phyloP scores from a whole-genome alignment of 2,329 filamentous ascomycete species.

The Didymella sp. region DNA sequence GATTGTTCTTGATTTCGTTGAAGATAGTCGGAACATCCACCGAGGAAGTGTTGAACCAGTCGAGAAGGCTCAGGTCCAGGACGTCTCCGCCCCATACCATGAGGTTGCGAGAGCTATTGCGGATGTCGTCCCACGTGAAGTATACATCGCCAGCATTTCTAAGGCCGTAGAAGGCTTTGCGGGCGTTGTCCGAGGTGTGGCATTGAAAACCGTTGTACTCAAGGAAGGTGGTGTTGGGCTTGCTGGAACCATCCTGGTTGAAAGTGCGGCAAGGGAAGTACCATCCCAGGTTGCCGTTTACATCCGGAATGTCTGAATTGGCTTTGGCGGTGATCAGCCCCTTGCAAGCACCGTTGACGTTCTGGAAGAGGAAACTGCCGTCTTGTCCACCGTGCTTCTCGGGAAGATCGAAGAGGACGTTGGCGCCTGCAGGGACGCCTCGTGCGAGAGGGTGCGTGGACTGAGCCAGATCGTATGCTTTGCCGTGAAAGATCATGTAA shows the following conservation, averaged over 20 bases:
- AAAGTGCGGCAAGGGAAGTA: slow-evolving; percentile 94
- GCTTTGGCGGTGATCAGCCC: slow-evolving; percentile 76
- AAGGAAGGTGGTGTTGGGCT: slow-evolving; percentile 74
- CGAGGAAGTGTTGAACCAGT: slow-evolving; percentile 87
- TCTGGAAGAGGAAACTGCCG: slow-evolving; percentile 96
- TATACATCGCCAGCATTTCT: slow-evolving; percentile 82
- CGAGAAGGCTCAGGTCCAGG: slow-evolving; percentile 83
- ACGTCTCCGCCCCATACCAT: slow-evolving; percentile 95
- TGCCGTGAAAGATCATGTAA: slow-evolving; percentile 96
- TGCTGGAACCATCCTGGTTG: slow-evolving; percentile 88
- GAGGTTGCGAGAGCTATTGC: slow-evolving; percentile 85
- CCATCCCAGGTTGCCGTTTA: slow-evolving; percentile 77
- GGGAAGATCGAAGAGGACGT: slow-evolving; percentile 86
- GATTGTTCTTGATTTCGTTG: slow-evolving; percentile 76
- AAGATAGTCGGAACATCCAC: slow-evolving; percentile 79
- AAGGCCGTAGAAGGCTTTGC: slow-evolving; percentile 78
- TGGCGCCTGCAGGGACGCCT: slow-evolving; percentile 76
- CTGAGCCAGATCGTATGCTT: slow-evolving; percentile 80
- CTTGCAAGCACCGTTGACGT: slow-evolving; percentile 97
- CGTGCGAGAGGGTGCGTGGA: slow-evolving; percentile 81
- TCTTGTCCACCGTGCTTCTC: slow-evolving; percentile 86
- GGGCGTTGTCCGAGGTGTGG: slow-evolving; percentile 75
- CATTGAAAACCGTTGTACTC: slow-evolving; percentile 88
- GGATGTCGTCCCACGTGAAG: slow-evolving; percentile 94
- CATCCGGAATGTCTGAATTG: slow-evolving; percentile 78